Evolutionary conservation across 495 filamentous ascomycete genomes (phyloP).

Genomic region (Penicillium malachiteum): DNA sequence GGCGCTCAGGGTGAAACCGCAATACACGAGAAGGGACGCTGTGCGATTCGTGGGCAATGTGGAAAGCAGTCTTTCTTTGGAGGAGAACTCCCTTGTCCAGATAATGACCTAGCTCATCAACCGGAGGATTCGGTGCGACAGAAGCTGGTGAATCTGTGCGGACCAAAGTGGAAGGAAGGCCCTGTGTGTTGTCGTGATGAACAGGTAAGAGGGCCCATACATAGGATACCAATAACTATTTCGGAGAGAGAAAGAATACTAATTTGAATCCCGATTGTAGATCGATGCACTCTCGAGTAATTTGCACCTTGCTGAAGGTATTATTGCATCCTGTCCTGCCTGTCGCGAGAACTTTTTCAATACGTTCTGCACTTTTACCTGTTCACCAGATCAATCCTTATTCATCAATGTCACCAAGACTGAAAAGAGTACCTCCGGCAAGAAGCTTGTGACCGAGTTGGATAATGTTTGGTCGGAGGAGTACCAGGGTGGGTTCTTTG

Average conservation of each 20-base stretch:
- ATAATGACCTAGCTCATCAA: conserved; percentile 78
- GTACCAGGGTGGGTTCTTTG: conserved; percentile 87
- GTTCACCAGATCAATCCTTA: conserved; percentile 91
- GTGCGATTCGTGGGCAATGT: conserved; percentile 87
- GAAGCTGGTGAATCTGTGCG: conserved; percentile 82
- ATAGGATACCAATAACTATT: background rate
- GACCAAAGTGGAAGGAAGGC: conserved; percentile 75
- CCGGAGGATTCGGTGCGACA: conserved; percentile 67
- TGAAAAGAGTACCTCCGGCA: conserved; percentile 59
- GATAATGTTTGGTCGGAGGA: conserved; percentile 85
- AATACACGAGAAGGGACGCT: conserved; percentile 85
- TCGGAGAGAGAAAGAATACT: background rate
- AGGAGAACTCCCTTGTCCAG: conserved; percentile 84
- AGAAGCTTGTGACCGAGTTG: conserved; percentile 77
- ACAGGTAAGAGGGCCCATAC: conserved; percentile 58
- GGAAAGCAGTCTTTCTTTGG: conserved; percentile 87
- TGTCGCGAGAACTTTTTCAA: conserved; percentile 98
- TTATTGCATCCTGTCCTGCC: conserved; percentile 90
- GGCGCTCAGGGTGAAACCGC: conserved; percentile 47
- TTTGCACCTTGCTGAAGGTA: conserved; percentile 78
- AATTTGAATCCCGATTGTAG: conserved; percentile 36
- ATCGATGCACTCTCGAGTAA: conserved; percentile 75
- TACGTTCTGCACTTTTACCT: conserved; percentile 95
- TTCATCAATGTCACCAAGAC: conserved; percentile 92
- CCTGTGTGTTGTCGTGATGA: conserved; percentile 81